Percentiles rank a stretch among this genome's conserved stretches.
Conservation (phyloP, 2,329 filamentous ascomycete species). For the Fusarium sp. region DNA sequence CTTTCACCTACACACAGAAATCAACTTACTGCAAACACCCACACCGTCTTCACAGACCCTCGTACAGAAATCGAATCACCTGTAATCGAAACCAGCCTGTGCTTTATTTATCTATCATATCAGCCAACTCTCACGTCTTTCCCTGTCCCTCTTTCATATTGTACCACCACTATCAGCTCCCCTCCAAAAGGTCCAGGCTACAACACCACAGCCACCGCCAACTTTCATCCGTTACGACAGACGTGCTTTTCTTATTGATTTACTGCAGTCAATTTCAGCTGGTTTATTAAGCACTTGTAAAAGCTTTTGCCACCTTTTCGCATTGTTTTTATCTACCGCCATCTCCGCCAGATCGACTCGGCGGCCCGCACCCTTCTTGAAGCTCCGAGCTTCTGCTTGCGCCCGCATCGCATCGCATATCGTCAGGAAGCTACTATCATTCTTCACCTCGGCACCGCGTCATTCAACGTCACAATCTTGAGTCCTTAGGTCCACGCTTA, state of each 20-base stretch:
- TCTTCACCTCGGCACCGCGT: constrained; percentile 11
- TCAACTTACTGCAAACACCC: constrained; percentile 17
- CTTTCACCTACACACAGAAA: constrained; percentile 21
- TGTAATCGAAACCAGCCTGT: constrained; percentile 5
- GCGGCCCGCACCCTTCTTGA: constrained; percentile 10
- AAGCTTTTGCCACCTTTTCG: constrained; percentile 7
- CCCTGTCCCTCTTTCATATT: constrained; percentile 9
- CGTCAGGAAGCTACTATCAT: constrained; percentile 12
- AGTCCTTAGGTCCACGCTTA: constrained; percentile 3
- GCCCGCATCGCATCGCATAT: constrained; percentile 14
- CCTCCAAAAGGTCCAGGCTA: constrained; percentile 21
- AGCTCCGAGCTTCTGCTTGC: constrained; percentile 11
- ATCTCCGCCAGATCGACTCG: constrained; percentile 20
- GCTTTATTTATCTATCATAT: constrained; percentile 15
- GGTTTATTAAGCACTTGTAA: constrained; percentile 17
- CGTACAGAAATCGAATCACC: constrained; percentile 24
- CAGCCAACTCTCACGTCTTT: constrained; percentile 4
- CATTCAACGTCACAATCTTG: constrained; percentile 28
- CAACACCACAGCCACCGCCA: constrained; percentile 29
- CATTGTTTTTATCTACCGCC: constrained; percentile 7
- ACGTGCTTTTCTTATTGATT: constrained; percentile 5
- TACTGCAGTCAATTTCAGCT: constrained; percentile 6
- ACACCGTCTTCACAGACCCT: constrained; percentile 33
- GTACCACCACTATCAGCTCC: constrained; percentile 27
- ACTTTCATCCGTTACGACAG: constrained; percentile 7